These are phyloP conservation scores for Stemphylium beticola DNA, from an alignment of 2,329 filamentous ascomycete species.

Conservation along the genomic window DNA sequence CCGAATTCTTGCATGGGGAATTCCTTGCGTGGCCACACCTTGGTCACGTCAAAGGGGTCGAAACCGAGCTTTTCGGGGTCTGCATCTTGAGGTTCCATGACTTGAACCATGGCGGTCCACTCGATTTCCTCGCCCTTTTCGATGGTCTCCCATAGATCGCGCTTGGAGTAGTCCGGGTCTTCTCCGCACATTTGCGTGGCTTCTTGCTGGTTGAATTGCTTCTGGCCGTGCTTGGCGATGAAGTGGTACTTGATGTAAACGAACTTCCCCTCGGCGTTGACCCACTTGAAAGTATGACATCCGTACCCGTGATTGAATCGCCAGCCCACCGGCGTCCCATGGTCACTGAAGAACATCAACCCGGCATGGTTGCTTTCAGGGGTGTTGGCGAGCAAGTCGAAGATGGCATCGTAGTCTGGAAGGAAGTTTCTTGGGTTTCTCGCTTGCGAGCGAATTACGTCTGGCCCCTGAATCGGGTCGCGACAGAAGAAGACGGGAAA, in stretches of 20 bases:
- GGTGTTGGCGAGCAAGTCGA: conserved; percentile 57
- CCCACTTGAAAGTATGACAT: conserved; percentile 57
- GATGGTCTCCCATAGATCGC: conserved; percentile 54
- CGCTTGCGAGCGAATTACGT: conserved; percentile 57
- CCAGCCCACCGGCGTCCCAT: conserved; percentile 57
- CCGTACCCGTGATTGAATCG: conserved; percentile 51
- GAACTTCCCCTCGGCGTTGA: conserved; percentile 56
- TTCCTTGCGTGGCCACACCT: conserved; percentile 58
- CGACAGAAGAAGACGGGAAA: conserved; percentile 59
- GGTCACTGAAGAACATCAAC: conserved; percentile 59
- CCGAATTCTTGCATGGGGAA: conserved; percentile 60
- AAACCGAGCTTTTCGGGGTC: conserved; percentile 58
- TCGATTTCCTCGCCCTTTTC: conserved; percentile 51
- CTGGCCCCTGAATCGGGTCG: conserved; percentile 56
- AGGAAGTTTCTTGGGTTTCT: conserved; percentile 58
- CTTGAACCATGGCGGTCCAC: conserved; percentile 55
- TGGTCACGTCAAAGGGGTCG: conserved; percentile 61
- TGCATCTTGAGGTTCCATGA: conserved; percentile 56
- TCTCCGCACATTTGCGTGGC: conserved; percentile 55
- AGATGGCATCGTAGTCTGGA: conserved; percentile 56
- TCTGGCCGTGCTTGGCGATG: conserved; percentile 55
- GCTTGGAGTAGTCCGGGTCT: conserved; percentile 59
- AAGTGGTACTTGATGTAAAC: conserved; percentile 62
- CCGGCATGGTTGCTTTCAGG: conserved; percentile 58
- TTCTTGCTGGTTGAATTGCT: conserved; percentile 55